Evolutionary conservation across 148 eudicot genomes (phyloP).

Genomic region (Simmondsia chinensis): DNA sequence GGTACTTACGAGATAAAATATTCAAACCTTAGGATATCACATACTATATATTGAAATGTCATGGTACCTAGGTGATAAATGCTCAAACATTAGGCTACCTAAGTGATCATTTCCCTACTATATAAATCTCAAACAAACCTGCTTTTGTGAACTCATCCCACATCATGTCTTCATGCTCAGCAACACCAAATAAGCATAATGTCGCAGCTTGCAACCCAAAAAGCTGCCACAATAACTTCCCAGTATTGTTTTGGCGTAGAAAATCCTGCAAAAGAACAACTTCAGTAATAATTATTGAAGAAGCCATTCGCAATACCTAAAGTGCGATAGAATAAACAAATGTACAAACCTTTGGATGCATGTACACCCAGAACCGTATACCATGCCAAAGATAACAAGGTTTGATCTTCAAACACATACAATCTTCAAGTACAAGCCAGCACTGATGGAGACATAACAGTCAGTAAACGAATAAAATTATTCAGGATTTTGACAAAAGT

Average conservation of each 20-base stretch:
- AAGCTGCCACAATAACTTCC: slow-evolving; percentile 94
- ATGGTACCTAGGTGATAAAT: too few relatives aligned
- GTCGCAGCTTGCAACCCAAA: slow-evolving; percentile 86
- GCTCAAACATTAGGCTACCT: too few relatives aligned
- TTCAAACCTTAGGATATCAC: too few relatives aligned
- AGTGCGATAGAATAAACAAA: not conserved
- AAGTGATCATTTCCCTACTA: too few relatives aligned
- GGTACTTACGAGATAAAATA: too few relatives aligned
- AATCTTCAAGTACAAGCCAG: slow-evolving; percentile 87
- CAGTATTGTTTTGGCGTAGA: slow-evolving; percentile 92
- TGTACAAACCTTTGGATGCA: slow-evolving; percentile 91
- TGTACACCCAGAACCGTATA: slow-evolving; percentile 80
- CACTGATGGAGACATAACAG: slow-evolving; percentile 31
- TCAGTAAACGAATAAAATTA: not conserved
- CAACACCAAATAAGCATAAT: slow-evolving; percentile 76
- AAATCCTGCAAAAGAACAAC: slow-evolving; percentile 49
- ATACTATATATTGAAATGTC: too few relatives aligned
- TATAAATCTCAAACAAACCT: slow-evolving; percentile 39
- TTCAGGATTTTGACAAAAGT: not conserved
- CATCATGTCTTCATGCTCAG: slow-evolving; percentile 91
- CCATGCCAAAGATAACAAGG: slow-evolving; percentile 53
- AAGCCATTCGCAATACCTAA: not conserved
- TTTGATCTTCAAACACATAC: slow-evolving; percentile 67
- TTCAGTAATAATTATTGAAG: not conserved
- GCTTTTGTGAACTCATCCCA: slow-evolving; percentile 71